A percentile compares a stretch with the other conserved stretches of the same genome.
Evolutionary conservation across 768 basidiomycete species (phyloP).

Genomic region (Hirschioporus abietinus): DNA sequence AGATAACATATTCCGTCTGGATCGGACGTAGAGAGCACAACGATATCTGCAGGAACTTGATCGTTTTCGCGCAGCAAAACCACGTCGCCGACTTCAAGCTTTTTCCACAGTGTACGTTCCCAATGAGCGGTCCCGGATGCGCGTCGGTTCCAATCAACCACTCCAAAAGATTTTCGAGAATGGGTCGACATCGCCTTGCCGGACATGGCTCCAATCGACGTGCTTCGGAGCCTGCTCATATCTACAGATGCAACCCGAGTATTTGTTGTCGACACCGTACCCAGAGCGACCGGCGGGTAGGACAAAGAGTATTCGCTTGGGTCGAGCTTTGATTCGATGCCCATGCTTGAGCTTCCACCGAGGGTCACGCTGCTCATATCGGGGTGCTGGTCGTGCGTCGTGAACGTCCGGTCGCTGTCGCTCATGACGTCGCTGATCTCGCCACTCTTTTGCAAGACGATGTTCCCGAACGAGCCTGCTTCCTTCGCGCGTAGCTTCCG

Average conservation of each 20-base stretch:
- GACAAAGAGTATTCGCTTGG: constrained; percentile 61
- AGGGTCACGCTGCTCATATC: constrained; percentile 9
- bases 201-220: constrained; percentile 8
- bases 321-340: constrained; percentile 59
- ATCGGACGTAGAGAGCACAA: constrained; percentile 89
- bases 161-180: constrained; percentile 57
- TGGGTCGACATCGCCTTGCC: constrained; percentile 1
- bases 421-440: constrained; percentile 22
- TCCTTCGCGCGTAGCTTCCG: constrained; percentile 79
- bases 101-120: constrained; percentile 98
- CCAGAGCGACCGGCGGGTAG: constrained; percentile 45
- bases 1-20: constrained; percentile 89
- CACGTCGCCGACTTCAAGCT: constrained; percentile 95
- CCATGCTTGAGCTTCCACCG: constrained; percentile 25
- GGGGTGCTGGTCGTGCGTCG: constrained; percentile 38
- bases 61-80: constrained; percentile 90
- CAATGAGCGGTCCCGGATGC: constrained; percentile 71
- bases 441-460: constrained; percentile 47
- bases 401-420: background rate
- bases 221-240: constrained; percentile 1
- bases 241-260: background rate
- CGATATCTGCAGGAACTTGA: constrained; percentile 93
- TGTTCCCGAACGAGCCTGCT: constrained; percentile 57
- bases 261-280: background rate
- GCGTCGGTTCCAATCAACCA: constrained; percentile 75